These are phyloP conservation scores for Mollisia scopiformis DNA, from an alignment of 2,329 filamentous ascomycete genomes.

Conservation along the genomic window DNA sequence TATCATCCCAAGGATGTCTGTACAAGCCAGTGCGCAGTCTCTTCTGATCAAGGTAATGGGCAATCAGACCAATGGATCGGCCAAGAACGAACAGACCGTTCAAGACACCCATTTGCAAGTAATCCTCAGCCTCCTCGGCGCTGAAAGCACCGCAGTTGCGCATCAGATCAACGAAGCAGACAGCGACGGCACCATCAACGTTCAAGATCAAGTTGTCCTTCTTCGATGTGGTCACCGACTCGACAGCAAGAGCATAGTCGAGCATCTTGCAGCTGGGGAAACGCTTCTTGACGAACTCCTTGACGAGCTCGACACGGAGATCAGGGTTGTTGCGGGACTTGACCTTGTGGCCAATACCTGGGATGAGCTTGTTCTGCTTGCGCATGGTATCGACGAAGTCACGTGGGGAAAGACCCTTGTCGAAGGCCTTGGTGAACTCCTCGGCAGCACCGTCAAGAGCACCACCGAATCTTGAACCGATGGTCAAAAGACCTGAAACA, in stretches of 20 bases:
- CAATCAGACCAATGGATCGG: conserved; percentile 97
- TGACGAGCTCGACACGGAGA: conserved; percentile 98
- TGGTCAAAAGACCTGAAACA: conserved; percentile 95
- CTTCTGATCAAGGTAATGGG: conserved; percentile 99
- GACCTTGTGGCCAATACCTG: conserved; percentile 98
- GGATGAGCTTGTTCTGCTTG: conserved; percentile 99
- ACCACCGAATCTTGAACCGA: conserved; percentile 97
- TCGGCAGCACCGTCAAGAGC: conserved; percentile 96
- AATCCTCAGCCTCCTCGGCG: conserved; percentile 95
- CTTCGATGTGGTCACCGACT: conserved; percentile 98
- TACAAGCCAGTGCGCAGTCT: conserved; percentile 96
- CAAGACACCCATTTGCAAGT: conserved; percentile 97
- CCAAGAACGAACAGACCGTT: conserved; percentile 99
- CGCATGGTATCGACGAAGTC: conserved; percentile 99
- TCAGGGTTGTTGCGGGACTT: conserved; percentile 99
- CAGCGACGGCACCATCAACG: conserved; percentile 96
- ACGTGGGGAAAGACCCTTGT: conserved; percentile 97
- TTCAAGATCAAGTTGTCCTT: conserved; percentile 99
- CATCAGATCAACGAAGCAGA: conserved; percentile 97
- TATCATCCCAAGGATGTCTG: conserved; percentile 99
- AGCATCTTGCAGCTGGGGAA: conserved; percentile 98
- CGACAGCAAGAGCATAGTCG: conserved; percentile 96
- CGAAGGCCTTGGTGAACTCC: conserved; percentile 97
- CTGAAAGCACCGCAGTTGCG: conserved; percentile 98
- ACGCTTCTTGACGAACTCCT: conserved; percentile 97